Percentiles rank a stretch among this genome's conserved stretches.
These are phyloP conservation scores for Fragaria nilgerrensis DNA, from an alignment of 306 rosid species.

Conservation along the genomic window DNA sequence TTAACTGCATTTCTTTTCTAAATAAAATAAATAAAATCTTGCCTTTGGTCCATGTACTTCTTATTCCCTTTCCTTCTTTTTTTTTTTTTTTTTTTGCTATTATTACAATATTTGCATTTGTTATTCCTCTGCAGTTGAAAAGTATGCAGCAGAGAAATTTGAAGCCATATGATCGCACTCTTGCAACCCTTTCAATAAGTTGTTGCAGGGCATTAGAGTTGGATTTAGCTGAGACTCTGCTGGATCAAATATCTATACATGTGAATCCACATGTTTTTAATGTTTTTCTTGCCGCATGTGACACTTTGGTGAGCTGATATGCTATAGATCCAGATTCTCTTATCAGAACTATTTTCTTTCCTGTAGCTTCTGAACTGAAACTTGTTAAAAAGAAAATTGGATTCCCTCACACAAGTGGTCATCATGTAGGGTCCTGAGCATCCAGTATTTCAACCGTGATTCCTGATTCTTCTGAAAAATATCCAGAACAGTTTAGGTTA, in stretches of 20 bases:
- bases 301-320: constrained; percentile 57
- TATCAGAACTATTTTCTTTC: constrained; percentile 12
- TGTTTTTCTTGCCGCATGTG: constrained; percentile 62
- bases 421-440: not conserved
- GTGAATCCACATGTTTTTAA: constrained; percentile 49
- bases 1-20: constrained; percentile 8
- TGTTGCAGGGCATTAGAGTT: constrained; percentile 60
- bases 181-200: constrained; percentile 58
- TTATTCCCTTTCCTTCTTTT: not conserved
- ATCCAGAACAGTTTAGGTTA: not conserved
- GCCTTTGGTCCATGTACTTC: not conserved
- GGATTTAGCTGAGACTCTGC: constrained; percentile 70
- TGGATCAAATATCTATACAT: constrained; percentile 50
- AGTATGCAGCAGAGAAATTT: constrained; percentile 58
- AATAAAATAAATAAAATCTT: not conserved
- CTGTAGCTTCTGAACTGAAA: not conserved
- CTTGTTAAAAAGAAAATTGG: constrained; percentile 16
- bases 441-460: not conserved
- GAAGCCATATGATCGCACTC: constrained; percentile 63
- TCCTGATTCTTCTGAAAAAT: not conserved
- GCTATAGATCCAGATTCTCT: constrained; percentile 14
- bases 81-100: constrained; percentile 8
- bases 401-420: not conserved
- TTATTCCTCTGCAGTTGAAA: constrained; percentile 55
- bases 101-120: not conserved